Evolutionary conservation across 2,329 filamentous ascomycete species (phyloP), one percentile per base, ranked within the genome.

Genomic region (Chaetomium strumarium): DNA sequence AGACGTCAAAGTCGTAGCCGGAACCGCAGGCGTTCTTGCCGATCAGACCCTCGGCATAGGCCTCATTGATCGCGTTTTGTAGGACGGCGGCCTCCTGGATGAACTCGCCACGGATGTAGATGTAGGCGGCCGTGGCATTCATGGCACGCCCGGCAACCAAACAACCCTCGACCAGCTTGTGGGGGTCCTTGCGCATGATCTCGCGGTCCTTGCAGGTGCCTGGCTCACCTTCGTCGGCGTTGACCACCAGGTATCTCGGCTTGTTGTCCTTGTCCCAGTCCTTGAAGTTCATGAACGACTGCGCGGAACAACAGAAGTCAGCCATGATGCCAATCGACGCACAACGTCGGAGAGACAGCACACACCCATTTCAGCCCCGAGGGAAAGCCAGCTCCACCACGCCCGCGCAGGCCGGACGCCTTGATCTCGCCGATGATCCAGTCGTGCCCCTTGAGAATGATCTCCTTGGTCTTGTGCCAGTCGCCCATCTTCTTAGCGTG

Each of bases 261-360:
- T 95, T 95, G 64, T 73, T 86, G 71, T 97, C 93, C 76, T 99
- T 95, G 66, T 99, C 92, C 93, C 93, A 99, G 66, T 90, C 93
- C 75, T 96, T 96, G 79, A 92, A 91, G 80, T 99, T 99, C 93
- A 99, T 99, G 74, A 99, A 99, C 46, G 91, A 96, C 90, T 95
- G 66, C 39, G 39, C 9, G 39, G 12, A 10, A 31, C 17, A 56
- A 43, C 58, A 55, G 40, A 51, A 46, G 57, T 64, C 60, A 63
- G 59, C 50, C 42, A 29, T 14, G 12, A 24, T 30, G 44, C 34
- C 36, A 33, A 52, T 46, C n/a, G 20, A 9, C 24, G 12, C 10
- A 20, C 7, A 14, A 10, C 5, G 34, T 13, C 10, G 36, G 6
- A 36, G 10, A 10, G 33, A 34, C 3, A 10, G n/a, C 20, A 58